Percentiles rank a stretch among this genome's conserved stretches.
phyloP scores from a whole-genome alignment of 768 basidiomycete genomes.

The Tylopilus vinaceipallidus region DNA sequence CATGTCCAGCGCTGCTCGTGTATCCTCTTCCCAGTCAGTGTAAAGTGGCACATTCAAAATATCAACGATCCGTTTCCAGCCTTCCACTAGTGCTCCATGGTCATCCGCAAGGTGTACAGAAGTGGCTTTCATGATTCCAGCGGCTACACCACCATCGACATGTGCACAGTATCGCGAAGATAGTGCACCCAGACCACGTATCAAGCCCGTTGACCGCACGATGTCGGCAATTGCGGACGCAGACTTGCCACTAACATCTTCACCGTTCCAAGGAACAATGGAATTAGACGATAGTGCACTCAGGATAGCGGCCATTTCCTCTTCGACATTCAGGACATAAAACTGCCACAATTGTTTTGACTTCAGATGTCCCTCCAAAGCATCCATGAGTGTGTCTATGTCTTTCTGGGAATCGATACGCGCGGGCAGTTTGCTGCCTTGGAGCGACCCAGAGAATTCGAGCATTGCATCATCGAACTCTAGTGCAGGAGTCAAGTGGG shows the following conservation, averaged over 20 bases:
- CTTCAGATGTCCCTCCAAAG: constrained; percentile 60
- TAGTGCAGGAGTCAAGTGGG: constrained; percentile 88
- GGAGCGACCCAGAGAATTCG: constrained; percentile 70
- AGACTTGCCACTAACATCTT: constrained; percentile 55
- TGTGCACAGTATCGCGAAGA: constrained; percentile 66
- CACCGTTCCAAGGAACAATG: constrained; percentile 58
- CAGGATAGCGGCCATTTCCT: constrained; percentile 57
- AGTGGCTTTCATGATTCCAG: constrained; percentile 73
- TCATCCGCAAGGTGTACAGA: constrained; percentile 47
- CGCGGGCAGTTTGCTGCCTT: constrained; percentile 69
- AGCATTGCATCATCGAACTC: constrained; percentile 89
- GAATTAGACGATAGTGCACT: constrained; percentile 32
- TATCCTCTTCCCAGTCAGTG: constrained; percentile 82
- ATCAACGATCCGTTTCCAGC: constrained; percentile 79
- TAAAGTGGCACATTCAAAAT: constrained; percentile 89
- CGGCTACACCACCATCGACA: constrained; percentile 63
- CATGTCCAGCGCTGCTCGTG: constrained; percentile 66
- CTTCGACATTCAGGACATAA: constrained; percentile 78
- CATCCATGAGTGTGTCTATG: constrained; percentile 60
- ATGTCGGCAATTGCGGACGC: constrained; percentile 66
- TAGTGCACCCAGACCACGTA: constrained; percentile 59
- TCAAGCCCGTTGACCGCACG: constrained; percentile 48
- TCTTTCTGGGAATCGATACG: constrained; percentile 63
- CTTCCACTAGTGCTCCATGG: constrained; percentile 55
- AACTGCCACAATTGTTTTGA: constrained; percentile 86